These are phyloP conservation scores for Metrosideros polymorpha DNA, from an alignment of 441 rosid genomes.

Conservation along the genomic window DNA sequence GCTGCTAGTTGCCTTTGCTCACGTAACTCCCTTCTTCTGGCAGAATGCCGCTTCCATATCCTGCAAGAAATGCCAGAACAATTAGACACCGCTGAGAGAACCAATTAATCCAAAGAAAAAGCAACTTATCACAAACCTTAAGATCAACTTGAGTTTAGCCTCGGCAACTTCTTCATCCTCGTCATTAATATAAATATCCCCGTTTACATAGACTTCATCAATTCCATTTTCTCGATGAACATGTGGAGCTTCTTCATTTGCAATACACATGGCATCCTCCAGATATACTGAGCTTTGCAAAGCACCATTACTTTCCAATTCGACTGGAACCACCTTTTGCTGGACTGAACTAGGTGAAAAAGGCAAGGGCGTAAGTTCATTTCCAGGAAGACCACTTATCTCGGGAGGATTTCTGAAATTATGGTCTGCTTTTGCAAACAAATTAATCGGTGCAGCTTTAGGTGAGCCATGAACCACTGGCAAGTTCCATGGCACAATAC, in stretches of 20 bases:
- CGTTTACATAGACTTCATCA: neutral
- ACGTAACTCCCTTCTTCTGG: conserved; percentile 48
- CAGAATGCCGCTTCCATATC: conserved; percentile 75
- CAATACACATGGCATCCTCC: conserved; percentile 19
- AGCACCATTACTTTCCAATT: conserved; percentile 7
- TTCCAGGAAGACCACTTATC: conserved; percentile 10
- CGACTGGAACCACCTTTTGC: conserved; percentile 23
- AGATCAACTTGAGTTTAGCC: conserved; percentile 78
- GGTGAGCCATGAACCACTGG: conserved; percentile 30
- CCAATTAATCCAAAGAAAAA: neutral
- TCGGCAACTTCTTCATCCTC: conserved; percentile 54
- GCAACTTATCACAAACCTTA: conserved; percentile 40
- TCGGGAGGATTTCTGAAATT: conserved; percentile 17
- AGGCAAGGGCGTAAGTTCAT: conserved; percentile 25
- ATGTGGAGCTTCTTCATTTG: conserved; percentile 28
- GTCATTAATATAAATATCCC: conserved; percentile 17
- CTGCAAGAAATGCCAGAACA: conserved; percentile 26
- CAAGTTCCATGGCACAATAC: conserved; percentile 22
- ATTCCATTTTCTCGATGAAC: conserved; percentile 13
- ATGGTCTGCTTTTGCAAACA: conserved; percentile 7
- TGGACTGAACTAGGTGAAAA: conserved; percentile 23
- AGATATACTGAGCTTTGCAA: conserved; percentile 18
- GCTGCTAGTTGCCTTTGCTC: conserved; percentile 65
- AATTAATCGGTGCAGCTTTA: conserved; percentile 11
- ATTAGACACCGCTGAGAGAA: neutral